Evolutionary conservation across 345 rosid genomes (phyloP), one percentile per base, ranked within the genome.

Genomic region (Moricandia arvensis): DNA sequence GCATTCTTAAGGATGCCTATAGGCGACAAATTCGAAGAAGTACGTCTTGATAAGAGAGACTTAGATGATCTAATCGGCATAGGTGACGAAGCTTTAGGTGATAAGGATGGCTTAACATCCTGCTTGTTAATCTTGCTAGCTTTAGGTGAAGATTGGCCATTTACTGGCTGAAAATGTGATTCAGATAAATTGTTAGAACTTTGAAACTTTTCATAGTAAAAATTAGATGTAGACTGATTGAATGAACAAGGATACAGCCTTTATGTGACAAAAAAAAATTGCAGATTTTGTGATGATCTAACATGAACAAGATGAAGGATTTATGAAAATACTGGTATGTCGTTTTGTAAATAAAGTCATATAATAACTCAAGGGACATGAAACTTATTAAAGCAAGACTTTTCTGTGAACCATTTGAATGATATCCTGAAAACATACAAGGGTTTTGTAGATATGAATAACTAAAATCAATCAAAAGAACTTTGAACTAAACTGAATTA

Each of bases 51-150:
- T 57, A 68, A 35, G 57, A 70, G 62, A 68, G 82, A 79, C 71
- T 33, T 78, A 31, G 82, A 73, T 33, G 78, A 67, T 72, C 77
- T 59, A 12, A 78, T 78, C 5, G 73, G 5, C 62, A 78, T 59
- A 2, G 81, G 81, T 59, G 81, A 34, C 27, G 79, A 71, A 21
- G 71, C 2, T 33, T 63, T 63, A 63, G 75, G 60, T 63, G 80
- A 45, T 13, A 76, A 71, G 18, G 74, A 57, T 41, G 63, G 34
- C 38, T 73, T 79, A 62, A 77, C 71, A 16, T 63, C 54, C 38
- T 83, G 80, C 70, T 81, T 84, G 58, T 24, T 81, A 15, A 2
- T 75, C 59, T 82, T 82, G 71, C 63, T 66, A 66, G 76, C 69
- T 81, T 41, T 84, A 33, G 79, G 60, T 3, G 71, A 74, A 49